Evolutionary conservation across 371 early-diverging fungal genomes (phyloP).

Genomic region (Circinella minor): DNA sequence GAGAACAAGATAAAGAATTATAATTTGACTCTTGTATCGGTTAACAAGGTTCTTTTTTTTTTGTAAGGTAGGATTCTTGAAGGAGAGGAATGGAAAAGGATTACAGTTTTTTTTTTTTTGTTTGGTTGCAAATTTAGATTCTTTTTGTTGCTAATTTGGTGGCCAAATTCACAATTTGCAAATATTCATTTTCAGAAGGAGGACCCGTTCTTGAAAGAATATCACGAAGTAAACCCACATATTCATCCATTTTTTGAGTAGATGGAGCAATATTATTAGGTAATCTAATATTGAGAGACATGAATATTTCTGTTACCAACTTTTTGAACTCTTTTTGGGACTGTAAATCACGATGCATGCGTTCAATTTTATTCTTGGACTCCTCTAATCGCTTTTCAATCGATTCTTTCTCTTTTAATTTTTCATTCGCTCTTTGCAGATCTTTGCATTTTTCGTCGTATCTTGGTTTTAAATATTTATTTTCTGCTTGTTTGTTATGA

Average conservation of each 20-base stretch:
- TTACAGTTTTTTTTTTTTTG: not conserved
- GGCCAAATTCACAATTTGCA: not conserved
- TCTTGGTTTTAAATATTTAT: not conserved
- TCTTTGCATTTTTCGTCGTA: not conserved
- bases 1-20: too few relatives aligned
- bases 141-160: not conserved
- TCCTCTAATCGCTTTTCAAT: not conserved
- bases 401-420: not conserved
- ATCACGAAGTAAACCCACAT: not conserved
- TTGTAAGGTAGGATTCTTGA: not conserved
- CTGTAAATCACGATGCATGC: not conserved
- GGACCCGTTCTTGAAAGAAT: conserved; percentile 8
- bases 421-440: not conserved
- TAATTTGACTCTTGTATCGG: too few relatives aligned
- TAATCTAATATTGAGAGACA: not conserved
- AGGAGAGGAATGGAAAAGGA: not conserved
- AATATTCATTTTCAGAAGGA: not conserved
- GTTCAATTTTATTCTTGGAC: not conserved
- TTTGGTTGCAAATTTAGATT: not conserved
- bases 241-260: conserved; percentile 6
- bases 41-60: too few relatives aligned
- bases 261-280: conserved; percentile 2
- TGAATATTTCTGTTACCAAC: conserved; percentile 3
- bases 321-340: conserved; percentile 6
- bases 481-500: not conserved